Evolutionary conservation across 805 yeast species (phyloP).

Genomic region (Hanseniaspora vineae): DNA sequence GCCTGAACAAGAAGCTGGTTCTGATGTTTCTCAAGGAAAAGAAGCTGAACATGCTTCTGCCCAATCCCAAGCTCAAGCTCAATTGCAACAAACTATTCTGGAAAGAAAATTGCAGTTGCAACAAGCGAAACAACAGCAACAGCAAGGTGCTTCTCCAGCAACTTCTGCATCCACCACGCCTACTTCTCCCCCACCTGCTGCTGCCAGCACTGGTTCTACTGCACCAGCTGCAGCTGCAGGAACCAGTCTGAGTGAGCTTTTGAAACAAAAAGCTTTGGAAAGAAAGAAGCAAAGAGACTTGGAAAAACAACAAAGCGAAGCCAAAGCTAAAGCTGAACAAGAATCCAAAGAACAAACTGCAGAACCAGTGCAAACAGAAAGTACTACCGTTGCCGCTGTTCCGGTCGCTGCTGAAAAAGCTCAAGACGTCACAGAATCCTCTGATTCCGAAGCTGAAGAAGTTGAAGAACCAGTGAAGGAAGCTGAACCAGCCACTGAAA

Average conservation of each 20-base stretch:
- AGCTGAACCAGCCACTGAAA: too few species aligned
- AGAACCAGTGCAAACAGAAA: slow-evolving; percentile 6
- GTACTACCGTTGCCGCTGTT: slow-evolving; percentile 1
- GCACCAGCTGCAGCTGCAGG: slow-evolving; percentile 1
- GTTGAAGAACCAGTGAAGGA: too few species aligned
- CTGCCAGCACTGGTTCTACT: slow-evolving; percentile 1
- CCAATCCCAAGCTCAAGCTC: slow-evolving; percentile 12
- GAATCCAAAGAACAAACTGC: slow-evolving; percentile 8
- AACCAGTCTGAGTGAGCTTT: slow-evolving; percentile 1
- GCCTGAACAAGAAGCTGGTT: too few species aligned
- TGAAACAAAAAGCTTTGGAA: slow-evolving; percentile 2
- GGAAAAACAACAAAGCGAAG: slow-evolving; percentile 5
- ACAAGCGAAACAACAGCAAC: not conserved
- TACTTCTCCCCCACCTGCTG: slow-evolving; percentile 3
- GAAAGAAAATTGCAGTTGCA: slow-evolving; percentile 1
- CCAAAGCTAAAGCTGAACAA: slow-evolving; percentile 4
- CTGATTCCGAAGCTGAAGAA: too few species aligned
- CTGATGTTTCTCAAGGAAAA: slow-evolving; percentile 20
- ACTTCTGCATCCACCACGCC: not conserved
- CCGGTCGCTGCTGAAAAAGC: not conserved
- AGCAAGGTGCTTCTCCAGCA: not conserved
- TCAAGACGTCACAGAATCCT: too few species aligned
- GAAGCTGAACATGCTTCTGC: slow-evolving; percentile 21
- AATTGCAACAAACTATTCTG: slow-evolving; percentile 3
- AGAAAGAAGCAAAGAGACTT: slow-evolving; percentile 6